Evolutionary conservation across 352 stramenopile species (phyloP), one percentile per base, ranked within the genome.

Genomic region (Pythium brachiatum): DNA sequence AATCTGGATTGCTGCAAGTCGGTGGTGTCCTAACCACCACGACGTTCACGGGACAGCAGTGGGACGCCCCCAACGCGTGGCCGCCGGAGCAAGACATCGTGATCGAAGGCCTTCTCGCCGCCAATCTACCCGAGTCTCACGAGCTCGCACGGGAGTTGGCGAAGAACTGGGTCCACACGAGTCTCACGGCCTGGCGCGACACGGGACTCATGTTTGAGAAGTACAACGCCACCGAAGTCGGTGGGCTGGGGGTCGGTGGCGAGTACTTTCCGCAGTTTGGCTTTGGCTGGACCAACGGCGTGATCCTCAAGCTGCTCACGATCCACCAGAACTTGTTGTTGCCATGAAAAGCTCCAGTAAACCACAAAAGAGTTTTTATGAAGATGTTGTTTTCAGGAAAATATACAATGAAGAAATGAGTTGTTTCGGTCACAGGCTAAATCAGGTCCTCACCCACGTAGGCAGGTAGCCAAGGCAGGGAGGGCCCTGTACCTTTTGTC

Each of bases 201-300:
- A 91, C 80, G 25, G 81, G 83, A 13, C 68, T 89, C 54, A 95
- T 96, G 87, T 94, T 90, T 62, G 89, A 96, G 61, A 96, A 96
- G 76, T 95, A 95, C 69, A 90, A 95, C 60, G 79, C 85, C 23
- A 77, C 72, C 8, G 75, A 86, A 34, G 54, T 88, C 4, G 86
- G 86, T 29, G 77, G 76, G 0, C 69, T 90, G 7, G 85, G 87
- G 32, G 74, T 79, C 62, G 89, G 89, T 12, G 89, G 89, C 51
- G 89, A 97, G 70, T 97, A 97, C 66, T 87, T 91, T 23, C 81
- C 86, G 7, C 88, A 96, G 66, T 89, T 90, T 57, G 88, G 88
- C 62, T 96, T 96, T 62, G 86, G 84, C 57, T 95, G 86, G 86
- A 88, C 79, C 21, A 92, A 93, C 62, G 89, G 87, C 55, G 86